phyloP scores from a whole-genome alignment of 2,329 filamentous ascomycete genomes.

The Leptographium lundbergii region DNA sequence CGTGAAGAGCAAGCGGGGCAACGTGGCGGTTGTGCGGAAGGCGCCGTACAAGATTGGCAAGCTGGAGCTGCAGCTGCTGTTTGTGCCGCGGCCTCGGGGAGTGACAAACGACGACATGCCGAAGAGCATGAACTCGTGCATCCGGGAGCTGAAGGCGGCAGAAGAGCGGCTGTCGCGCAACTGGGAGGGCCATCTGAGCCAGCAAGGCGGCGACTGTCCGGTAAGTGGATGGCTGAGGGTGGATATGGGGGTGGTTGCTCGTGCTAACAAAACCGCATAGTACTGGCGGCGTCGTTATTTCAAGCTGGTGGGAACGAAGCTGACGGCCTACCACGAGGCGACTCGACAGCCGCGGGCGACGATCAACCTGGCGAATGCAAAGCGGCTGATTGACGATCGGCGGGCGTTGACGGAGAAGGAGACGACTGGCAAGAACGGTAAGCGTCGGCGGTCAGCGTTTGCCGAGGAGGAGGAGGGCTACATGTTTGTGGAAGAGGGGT shows the following conservation, averaged over 20 bases:
- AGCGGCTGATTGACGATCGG: conserved; percentile 86
- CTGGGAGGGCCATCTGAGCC: conserved; percentile 83
- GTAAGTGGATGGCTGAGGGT: conserved; percentile 42
- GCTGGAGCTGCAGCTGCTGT: conserved; percentile 84
- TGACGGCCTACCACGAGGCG: conserved; percentile 92
- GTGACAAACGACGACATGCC: conserved; percentile 91
- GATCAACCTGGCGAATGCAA: conserved; percentile 89
- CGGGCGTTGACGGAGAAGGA: conserved; percentile 73
- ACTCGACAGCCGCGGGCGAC: conserved; percentile 91
- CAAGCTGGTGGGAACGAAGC: conserved; percentile 77
- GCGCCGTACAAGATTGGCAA: conserved; percentile 97
- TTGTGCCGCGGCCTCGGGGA: conserved; percentile 83
- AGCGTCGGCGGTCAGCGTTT: conserved; percentile 84
- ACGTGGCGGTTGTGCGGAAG: conserved; percentile 57
- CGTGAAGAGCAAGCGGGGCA: conserved; percentile 85
- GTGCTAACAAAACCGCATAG: conserved; percentile 40
- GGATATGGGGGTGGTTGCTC: background rate
- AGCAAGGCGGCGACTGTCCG: conserved; percentile 94
- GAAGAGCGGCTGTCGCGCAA: conserved; percentile 66
- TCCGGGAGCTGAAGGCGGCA: conserved; percentile 83
- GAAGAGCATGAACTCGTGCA: conserved; percentile 96
- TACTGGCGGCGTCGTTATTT: conserved; percentile 98
- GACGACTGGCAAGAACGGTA: conserved; percentile 61
- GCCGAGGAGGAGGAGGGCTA: conserved; percentile 98
- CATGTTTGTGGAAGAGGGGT: conserved; percentile 98